phyloP scores from a whole-genome alignment of 1,284 basidiomycete genomes.

The Naganishia sp. region DNA sequence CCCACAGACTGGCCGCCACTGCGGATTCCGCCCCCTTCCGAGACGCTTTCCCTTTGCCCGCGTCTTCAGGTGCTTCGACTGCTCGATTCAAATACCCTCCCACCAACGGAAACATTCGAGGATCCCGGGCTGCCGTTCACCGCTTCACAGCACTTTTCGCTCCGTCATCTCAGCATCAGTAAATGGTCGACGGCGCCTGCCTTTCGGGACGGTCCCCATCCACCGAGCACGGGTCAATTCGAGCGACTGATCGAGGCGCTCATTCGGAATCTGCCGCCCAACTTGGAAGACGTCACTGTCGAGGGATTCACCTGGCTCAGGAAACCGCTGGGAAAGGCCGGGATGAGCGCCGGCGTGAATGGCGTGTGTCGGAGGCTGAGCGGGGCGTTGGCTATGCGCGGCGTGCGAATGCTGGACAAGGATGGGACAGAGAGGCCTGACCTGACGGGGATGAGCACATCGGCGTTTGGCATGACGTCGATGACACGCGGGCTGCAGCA shows the following conservation, averaged over 20 bases:
- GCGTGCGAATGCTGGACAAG: slow-evolving; percentile 27
- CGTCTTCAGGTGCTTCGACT: not conserved
- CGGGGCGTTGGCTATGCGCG: slow-evolving; percentile 9
- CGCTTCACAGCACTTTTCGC: slow-evolving; percentile 7
- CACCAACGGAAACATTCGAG: slow-evolving; percentile 17
- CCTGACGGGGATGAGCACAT: not conserved
- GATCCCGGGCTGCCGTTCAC: slow-evolving; percentile 7
- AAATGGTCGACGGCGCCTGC: slow-evolving; percentile 24
- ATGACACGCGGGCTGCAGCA: slow-evolving; percentile 6
- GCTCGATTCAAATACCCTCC: slow-evolving; percentile 15
- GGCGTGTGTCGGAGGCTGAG: slow-evolving; percentile 20
- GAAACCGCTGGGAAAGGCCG: slow-evolving; percentile 25
- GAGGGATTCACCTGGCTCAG: slow-evolving; percentile 29
- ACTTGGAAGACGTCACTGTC: slow-evolving; percentile 20
- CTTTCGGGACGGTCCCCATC: slow-evolving; percentile 16
- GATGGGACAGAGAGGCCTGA: slow-evolving; percentile 27
- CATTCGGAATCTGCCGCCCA: slow-evolving; percentile 12
- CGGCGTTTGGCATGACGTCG: slow-evolving; percentile 12
- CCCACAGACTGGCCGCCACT: slow-evolving; percentile 22
- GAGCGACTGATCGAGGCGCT: slow-evolving; percentile 17
- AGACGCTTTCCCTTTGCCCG: slow-evolving; percentile 7
- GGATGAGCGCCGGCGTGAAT: slow-evolving; percentile 28
- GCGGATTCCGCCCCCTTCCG: slow-evolving; percentile 1
- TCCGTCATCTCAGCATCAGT: slow-evolving; percentile 20
- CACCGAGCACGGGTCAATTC: slow-evolving; percentile 23